phyloP scores from a whole-genome alignment of 1,139 yeast genomes.

The Starmera stellimalicola region DNA sequence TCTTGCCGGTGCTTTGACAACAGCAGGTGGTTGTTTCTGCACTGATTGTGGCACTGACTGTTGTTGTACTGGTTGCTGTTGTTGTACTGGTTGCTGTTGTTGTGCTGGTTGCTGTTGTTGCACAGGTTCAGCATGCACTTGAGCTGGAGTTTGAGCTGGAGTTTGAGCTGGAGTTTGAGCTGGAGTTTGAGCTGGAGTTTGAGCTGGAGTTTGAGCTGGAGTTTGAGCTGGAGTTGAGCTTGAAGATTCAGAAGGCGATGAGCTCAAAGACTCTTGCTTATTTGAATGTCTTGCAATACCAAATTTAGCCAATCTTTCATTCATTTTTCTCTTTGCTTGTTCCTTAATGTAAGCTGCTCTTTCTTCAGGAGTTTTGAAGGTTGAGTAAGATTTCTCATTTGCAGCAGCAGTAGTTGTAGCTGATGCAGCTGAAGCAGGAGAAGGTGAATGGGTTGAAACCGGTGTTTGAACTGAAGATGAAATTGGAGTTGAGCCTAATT shows the following conservation, averaged over 20 bases:
- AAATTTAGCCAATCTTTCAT: slow-evolving; percentile 76
- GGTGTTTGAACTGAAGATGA: slow-evolving; percentile 2
- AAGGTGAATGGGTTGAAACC: slow-evolving; percentile 1
- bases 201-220: slow-evolving; percentile 14
- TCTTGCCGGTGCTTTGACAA: slow-evolving; percentile 7
- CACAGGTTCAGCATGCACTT: slow-evolving; percentile 2
- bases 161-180: slow-evolving; percentile 4
- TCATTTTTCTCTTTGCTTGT: slow-evolving; percentile 86
- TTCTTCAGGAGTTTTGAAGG: slow-evolving; percentile 43
- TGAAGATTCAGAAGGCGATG: slow-evolving; percentile 13
- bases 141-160: background rate
- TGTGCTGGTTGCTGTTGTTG: slow-evolving; percentile 1
- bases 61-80: slow-evolving; percentile 9
- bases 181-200: slow-evolving; percentile 10
- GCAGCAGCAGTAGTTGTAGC: slow-evolving; percentile 12
- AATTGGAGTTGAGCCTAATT: slow-evolving; percentile 11
- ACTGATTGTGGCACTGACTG: slow-evolving; percentile 3
- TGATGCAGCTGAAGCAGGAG: slow-evolving; percentile 3
- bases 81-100: slow-evolving; percentile 3
- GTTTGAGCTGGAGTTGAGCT: slow-evolving; percentile 11
- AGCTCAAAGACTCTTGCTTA: background rate
- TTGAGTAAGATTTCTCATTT: slow-evolving; percentile 5
- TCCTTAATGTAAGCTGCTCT: slow-evolving; percentile 81
- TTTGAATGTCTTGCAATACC: slow-evolving; percentile 36
- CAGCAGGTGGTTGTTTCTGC: slow-evolving; percentile 4